Conservation (phyloP, 208 protist species). For the Trypanosomatidae sp. region DNA sequence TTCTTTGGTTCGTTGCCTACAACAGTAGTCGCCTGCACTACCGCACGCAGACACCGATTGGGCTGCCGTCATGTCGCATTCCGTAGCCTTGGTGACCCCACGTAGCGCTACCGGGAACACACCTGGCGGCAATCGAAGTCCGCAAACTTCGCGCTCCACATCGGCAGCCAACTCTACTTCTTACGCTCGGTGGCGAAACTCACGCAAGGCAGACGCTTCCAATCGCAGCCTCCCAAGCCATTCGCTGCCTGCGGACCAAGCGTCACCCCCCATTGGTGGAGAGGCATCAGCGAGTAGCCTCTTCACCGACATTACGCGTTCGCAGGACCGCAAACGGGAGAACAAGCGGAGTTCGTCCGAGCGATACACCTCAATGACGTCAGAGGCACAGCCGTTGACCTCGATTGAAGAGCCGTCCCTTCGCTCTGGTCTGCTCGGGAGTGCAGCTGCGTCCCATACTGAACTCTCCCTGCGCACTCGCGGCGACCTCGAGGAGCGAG, state of each 20-base stretch:
- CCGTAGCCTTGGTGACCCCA: background rate
- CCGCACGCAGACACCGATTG: background rate
- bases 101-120: background rate
- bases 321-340: background rate
- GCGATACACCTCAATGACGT: background rate
- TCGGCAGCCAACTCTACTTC: background rate
- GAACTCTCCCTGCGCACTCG: background rate
- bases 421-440: background rate
- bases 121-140: background rate
- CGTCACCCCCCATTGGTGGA: background rate
- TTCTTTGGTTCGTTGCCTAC: background rate
- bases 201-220: background rate
- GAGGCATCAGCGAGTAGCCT: background rate
- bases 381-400: background rate
- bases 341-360: background rate
- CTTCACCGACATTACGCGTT: background rate
- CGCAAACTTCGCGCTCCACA: background rate
- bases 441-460: background rate
- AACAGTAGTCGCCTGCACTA: background rate
- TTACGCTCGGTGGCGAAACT: background rate
- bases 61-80: background rate
- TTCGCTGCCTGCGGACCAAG: background rate
- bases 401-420: slow-evolving; percentile 9
- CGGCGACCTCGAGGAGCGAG: background rate
- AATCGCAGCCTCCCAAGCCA: background rate